Base-by-base conservation (phyloP, 805 yeast genomes). In the Starmerella vitae region DNA sequence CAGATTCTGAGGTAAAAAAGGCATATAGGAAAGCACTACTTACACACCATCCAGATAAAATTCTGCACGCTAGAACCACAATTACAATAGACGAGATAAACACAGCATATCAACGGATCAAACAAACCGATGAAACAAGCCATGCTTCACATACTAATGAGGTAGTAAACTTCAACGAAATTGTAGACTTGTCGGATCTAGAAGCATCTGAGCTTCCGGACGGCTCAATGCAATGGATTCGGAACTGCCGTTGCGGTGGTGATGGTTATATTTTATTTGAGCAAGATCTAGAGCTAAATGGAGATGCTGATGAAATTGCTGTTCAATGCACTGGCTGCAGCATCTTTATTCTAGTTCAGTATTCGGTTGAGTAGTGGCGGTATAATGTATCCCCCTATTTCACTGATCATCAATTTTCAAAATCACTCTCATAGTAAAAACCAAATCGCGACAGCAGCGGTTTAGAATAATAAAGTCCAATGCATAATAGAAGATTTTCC, bases 241-340 rank as follows among this genome's bases (percentile, higher is more conserved):
- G 48, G 22, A 37, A 39, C 5, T 63, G 67, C 38, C 47, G 60
- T 42, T 39, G 65, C 62, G 57, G 59, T 37, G 26, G 74, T 69
- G 70, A 48, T 2, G 76, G 86, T 0, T 79, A 83, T 41, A 52
- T 54, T 13, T 55, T 88, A 2, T 63, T 63, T 1, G 95, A 84
- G 46, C 52, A 59, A 1, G 80, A 78, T 39, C 63, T 88, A 39
- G 74, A 62, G 27, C 66, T 65, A 0, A 68, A 65, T 26, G 76
- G 73, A 13, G 69, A 60, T 14, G 68, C 76, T 1, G 77, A 65
- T 46, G 79, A 78, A 46, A 67, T 86, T 1, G 65, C 82, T 18
- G 73, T 82, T 0, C 94, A 86, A 52, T 88, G 97, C 55, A 55
- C 62, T 10, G 75, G 80, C 24, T 88, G 97, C 57, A 81, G 93